A percentile compares a stretch with the other conserved stretches of the same genome.
phyloP scores from a whole-genome alignment of 192 early-diverging fungal genomes.

The Coemansia sp. region DNA sequence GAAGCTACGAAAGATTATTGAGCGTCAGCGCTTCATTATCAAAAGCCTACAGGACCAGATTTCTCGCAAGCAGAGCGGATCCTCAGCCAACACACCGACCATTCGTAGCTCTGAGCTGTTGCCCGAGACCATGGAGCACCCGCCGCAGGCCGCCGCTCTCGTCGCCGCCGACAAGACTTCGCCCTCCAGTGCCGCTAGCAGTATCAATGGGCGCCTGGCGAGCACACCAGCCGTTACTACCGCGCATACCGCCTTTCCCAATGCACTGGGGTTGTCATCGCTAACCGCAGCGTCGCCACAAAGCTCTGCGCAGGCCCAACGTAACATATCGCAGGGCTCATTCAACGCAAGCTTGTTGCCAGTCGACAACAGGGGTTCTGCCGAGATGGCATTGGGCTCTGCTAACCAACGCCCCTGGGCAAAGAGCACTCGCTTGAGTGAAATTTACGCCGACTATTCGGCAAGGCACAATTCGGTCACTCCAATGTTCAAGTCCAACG shows the following conservation, averaged over 20 bases:
- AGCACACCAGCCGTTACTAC: conserved; percentile 1
- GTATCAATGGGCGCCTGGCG: neutral
- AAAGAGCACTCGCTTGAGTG: conserved; percentile 59
- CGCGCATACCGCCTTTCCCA: conserved; percentile 12
- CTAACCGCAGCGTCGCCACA: conserved; percentile 23
- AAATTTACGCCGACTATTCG: conserved; percentile 59
- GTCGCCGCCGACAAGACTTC: neutral
- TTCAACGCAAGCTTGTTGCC: conserved; percentile 14
- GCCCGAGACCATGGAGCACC: conserved; percentile 19
- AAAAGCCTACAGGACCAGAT: conserved; percentile 79
- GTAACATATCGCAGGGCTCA: conserved; percentile 38
- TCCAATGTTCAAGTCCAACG: conserved; percentile 44
- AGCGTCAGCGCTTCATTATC: conserved; percentile 86
- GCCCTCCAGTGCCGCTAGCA: conserved; percentile 9
- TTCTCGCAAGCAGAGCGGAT: conserved; percentile 43
- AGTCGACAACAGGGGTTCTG: neutral
- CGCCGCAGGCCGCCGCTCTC: neutral
- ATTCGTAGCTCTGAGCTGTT: conserved; percentile 16
- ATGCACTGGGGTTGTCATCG: conserved; percentile 47
- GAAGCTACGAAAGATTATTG: conserved; percentile 90
- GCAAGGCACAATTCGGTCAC: conserved; percentile 53
- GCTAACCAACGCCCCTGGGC: conserved; percentile 42
- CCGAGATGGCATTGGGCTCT: neutral
- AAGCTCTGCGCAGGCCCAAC: conserved; percentile 11
- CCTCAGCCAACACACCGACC: conserved; percentile 39